Evolutionary conservation across 352 stramenopile genomes (phyloP).

Genomic region (Pythium volutum): DNA sequence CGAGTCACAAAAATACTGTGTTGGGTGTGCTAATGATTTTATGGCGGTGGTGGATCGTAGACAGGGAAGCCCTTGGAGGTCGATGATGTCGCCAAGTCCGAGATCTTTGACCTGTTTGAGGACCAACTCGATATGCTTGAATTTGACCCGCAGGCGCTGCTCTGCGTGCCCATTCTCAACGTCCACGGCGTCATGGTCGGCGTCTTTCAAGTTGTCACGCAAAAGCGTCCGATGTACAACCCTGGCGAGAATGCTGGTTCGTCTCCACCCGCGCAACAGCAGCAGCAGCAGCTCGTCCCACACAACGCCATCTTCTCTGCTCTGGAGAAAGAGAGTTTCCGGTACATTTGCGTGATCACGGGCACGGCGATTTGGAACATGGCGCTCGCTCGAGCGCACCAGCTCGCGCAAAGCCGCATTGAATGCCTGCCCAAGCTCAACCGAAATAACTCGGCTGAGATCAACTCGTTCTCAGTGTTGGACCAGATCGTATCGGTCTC

Average conservation of each 20-base stretch:
- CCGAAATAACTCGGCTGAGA: constrained; percentile 71
- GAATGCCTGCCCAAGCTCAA: constrained; percentile 69
- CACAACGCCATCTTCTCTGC: constrained; percentile 31
- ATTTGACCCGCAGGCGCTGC: constrained; percentile 48
- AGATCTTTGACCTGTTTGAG: constrained; percentile 61
- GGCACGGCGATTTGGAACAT: constrained; percentile 71
- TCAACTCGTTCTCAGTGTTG: constrained; percentile 47
- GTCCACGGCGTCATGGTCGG: constrained; percentile 58
- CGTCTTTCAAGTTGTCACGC: constrained; percentile 44
- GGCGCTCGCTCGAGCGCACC: constrained; percentile 52
- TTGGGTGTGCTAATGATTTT: too few species aligned
- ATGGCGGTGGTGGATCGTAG: too few species aligned
- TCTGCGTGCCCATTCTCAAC: constrained; percentile 69
- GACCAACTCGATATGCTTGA: constrained; percentile 64
- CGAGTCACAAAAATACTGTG: background rate
- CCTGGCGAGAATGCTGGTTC: background rate
- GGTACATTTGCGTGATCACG: constrained; percentile 44
- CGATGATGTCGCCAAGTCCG: constrained; percentile 44
- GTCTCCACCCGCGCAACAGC: background rate
- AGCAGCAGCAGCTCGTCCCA: constrained; percentile 2
- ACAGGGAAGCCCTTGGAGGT: constrained; percentile 55
- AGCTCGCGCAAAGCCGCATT: constrained; percentile 65
- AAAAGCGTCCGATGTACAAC: background rate
- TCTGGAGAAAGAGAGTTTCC: constrained; percentile 42
- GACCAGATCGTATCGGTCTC: constrained; percentile 70